A percentile compares a stretch with the other conserved stretches of the same genome.
Evolutionary conservation across 805 yeast species (phyloP).

Genomic region (Saturnispora halmiae): DNA sequence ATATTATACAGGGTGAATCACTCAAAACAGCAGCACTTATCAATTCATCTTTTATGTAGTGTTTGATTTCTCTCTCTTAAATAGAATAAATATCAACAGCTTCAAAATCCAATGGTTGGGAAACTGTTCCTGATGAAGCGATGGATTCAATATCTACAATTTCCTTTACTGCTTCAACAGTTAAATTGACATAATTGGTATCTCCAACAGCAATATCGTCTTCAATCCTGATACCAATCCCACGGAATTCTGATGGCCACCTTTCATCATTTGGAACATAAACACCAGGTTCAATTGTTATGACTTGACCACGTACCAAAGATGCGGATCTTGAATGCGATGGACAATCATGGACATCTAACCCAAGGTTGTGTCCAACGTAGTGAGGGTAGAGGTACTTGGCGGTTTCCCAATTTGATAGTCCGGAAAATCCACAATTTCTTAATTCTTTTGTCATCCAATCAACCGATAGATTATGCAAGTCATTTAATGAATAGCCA

Average conservation of each 20-base stretch:
- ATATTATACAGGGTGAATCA: conserved; percentile 12
- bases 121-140: conserved; percentile 51
- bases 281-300: conserved; percentile 94
- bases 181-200: conserved; percentile 46
- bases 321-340: conserved; percentile 44
- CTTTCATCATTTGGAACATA: conserved; percentile 67
- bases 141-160: conserved; percentile 68
- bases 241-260: conserved; percentile 75
- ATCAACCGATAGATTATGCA: conserved; percentile 62
- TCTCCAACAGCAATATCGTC: conserved; percentile 82
- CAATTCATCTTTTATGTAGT: not conserved
- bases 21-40: conserved; percentile 2
- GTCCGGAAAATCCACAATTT: conserved; percentile 57
- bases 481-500: conserved; percentile 53
- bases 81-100: conserved; percentile 26
- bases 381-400: conserved; percentile 78
- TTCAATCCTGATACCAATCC: conserved; percentile 90
- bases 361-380: conserved; percentile 90
- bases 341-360: conserved; percentile 84
- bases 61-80: conserved; percentile 8
- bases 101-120: conserved; percentile 33
- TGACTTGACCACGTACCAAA: conserved; percentile 63
- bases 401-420: conserved; percentile 45
- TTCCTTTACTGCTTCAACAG: conserved; percentile 82
- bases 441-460: conserved; percentile 54